phyloP scores from a whole-genome alignment of 139 green algal genomes.

The Desmodesmus armatus region DNA sequence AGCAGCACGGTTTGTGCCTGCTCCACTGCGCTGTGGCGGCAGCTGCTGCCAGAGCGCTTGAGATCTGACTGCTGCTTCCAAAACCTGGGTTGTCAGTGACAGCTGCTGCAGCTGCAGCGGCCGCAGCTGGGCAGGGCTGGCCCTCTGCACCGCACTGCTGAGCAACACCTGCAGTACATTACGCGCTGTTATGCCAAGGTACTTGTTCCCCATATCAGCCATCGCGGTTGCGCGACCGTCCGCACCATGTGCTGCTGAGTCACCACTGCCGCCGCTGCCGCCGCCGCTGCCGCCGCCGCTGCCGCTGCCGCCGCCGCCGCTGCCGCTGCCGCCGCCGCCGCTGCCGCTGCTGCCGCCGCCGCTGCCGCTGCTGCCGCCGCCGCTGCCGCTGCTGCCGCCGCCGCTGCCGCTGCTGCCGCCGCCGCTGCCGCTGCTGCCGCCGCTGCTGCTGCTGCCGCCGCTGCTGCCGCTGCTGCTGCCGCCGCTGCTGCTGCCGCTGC shows the following conservation, averaged over 20 bases:
- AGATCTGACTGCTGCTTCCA: no score
- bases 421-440: neutral
- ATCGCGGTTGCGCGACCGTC: neutral
- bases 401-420: neutral
- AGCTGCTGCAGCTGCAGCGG: neutral
- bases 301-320: neutral
- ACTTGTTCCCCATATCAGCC: neutral
- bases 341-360: slow-evolving; percentile 20
- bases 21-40: no score
- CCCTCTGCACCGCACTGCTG: neutral
- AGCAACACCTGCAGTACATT: neutral
- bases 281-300: neutral
- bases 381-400: neutral
- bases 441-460: neutral
- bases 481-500: neutral
- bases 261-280: neutral
- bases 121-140: neutral
- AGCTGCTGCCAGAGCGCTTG: no score
- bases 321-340: neutral
- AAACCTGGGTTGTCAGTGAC: no score
- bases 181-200: neutral
- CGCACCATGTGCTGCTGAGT: neutral
- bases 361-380: neutral
- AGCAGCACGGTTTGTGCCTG: no score
- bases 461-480: neutral